Base-by-base conservation (phyloP, 1,284 basidiomycete genomes). In the Marasmius fiardii region DNA sequence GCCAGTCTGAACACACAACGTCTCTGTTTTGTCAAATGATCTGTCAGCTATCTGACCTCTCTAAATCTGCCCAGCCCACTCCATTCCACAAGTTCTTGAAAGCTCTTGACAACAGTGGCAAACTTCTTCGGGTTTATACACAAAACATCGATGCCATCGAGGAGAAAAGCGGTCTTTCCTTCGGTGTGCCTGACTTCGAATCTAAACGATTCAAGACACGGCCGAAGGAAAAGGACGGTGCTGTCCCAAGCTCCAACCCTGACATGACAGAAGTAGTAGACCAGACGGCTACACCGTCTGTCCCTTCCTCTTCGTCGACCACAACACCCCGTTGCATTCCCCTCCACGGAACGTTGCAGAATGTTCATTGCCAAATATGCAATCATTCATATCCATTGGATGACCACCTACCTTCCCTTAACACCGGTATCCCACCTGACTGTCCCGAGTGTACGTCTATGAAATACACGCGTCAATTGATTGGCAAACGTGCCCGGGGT, bases 111-210 rank as follows among this genome's bases (percentile, higher is more conserved):
- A 76, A 85, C 54, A 79, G 88, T 47, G 89, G 91, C 1, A 81
- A 85, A 48, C 81, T 98, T 1, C 79, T 95, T 43, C 82, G 95
- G 26, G 92, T 95, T 3, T 98, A 97, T 71, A 96, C 95, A 0
- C 95, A 98, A 74, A 95, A 96, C 71, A 95, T 97, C 59, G 94
- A 98, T 67, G 88, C 87, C 14, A 83, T 98, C 51, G 94, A 97
- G 67, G 78, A 78, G 58, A 93, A 93, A 66, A 89, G 85, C 12
- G 94, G 94, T 3, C 79, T 97, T 6, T 83, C 83, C 0, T 91
- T 90, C 61, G 90, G 90, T 24, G 76, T 92, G 14, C 88, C 88
- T 12, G 80, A 79, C 50, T 80, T 81, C 56, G 80, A 83, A 59
- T 74, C 72, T 57, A 80, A 74, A 61, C 78, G 82, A 23, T 71